Conservation (phyloP, 495 filamentous ascomycete species). For the Hamigera avellanea region DNA sequence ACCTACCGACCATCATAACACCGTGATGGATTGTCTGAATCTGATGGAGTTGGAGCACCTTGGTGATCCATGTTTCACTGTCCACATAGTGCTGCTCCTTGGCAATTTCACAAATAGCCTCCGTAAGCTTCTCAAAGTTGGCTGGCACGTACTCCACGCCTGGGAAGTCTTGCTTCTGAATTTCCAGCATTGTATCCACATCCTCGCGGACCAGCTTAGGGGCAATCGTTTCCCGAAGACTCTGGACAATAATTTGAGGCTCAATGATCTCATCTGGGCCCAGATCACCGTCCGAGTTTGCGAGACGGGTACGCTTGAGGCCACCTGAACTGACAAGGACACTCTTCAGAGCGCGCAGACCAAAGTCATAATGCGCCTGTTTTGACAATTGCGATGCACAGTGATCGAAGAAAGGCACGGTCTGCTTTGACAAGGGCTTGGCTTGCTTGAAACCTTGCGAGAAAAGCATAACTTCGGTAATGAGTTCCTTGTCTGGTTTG, state of each 20-base stretch:
- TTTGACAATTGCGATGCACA: constrained; percentile 74
- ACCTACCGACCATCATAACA: constrained; percentile 99
- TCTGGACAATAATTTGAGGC: constrained; percentile 98
- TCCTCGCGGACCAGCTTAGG: constrained; percentile 90
- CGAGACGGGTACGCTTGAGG: constrained; percentile 76
- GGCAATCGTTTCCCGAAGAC: constrained; percentile 94
- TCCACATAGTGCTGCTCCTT: constrained; percentile 72
- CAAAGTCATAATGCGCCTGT: constrained; percentile 98
- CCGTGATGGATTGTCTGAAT: constrained; percentile 97
- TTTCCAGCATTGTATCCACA: constrained; percentile 73
- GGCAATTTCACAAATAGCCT: constrained; percentile 73
- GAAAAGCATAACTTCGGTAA: constrained; percentile 98
- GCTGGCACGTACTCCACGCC: constrained; percentile 88
- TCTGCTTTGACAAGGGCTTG: constrained; percentile 82
- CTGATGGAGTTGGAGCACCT: constrained; percentile 91
- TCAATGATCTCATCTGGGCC: constrained; percentile 69
- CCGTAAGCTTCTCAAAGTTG: constrained; percentile 63
- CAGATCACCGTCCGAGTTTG: constrained; percentile 39
- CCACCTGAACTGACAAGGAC: constrained; percentile 95
- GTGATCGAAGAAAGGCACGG: constrained; percentile 93
- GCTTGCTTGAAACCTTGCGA: constrained; percentile 97
- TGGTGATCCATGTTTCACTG: constrained; percentile 92
- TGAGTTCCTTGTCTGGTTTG: constrained; percentile 98
- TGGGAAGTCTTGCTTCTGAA: constrained; percentile 81
- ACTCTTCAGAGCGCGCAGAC: constrained; percentile 93